Evolutionary conservation across 2,329 filamentous ascomycete species (phyloP), one percentile per base, ranked within the genome.

Genomic region (Ceratocystis colombiana): DNA sequence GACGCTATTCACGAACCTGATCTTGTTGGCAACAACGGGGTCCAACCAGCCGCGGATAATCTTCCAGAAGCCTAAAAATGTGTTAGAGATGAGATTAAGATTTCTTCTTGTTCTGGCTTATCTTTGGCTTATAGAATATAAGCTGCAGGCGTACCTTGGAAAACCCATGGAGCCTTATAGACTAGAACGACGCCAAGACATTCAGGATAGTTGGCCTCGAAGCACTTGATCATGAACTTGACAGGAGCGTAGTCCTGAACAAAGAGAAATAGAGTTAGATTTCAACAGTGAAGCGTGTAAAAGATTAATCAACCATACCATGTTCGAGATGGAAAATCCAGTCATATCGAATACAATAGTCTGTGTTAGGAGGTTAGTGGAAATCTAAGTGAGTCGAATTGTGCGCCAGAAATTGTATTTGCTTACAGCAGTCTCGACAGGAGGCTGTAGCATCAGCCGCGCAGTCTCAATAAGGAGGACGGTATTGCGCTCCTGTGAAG

Each of bases 201-300:
- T 75, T 99, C 94, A 0, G 94, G 94, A 72, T 97, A 99, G 75
- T 99, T 97, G 68, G 94, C 94, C 78, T 99, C 94, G 73, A 99
- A 99, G 75, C 92, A 96, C 76, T 96, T 96, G 76, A 99, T 96
- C 88, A 99, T 96, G 77, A 97, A 99, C 73, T 96, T 99, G 67
- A 99, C 90, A 0, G 94, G 93, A 0, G 89, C 84, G 75, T 97
- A 97, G 75, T 99, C 94, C 85, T 88, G 10, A 41, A 41, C 12
- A 66, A 20, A 7, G 12, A 41, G 37, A 41, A 12, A 8, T 15
- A 15, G 50, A 44, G 67, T 74, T 45, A 73, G 71, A 45, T 65
- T 69, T 8, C 3, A 41, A 41, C 37, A 30, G 12, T 33, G 10
- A 6, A 25, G n/a, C 17, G 8, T 33, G 50, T 7, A 30, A 44